Percentiles rank a stretch among this genome's conserved stretches.
Evolutionary conservation across 495 filamentous ascomycete genomes (phyloP).

Genomic region (Parathielavia appendiculata): DNA sequence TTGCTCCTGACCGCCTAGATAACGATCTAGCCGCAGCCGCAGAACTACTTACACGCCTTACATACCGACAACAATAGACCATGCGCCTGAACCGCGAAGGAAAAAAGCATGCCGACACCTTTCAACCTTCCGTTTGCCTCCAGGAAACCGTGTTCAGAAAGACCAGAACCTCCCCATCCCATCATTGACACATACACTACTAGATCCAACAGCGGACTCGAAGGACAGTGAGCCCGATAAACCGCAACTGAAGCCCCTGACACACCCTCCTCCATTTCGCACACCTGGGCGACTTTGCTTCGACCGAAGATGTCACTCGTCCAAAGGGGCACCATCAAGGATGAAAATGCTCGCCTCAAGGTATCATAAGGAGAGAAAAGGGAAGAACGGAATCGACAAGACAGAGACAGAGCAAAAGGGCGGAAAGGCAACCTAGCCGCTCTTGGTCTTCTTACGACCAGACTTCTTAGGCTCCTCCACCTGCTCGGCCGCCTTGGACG

Average conservation of each 20-base stretch:
- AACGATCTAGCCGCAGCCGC: slow-evolving; percentile 7
- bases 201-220: slow-evolving; percentile 1
- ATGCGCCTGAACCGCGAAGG: not conserved
- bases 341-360: slow-evolving; percentile 23
- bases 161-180: not conserved
- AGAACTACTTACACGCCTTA: not conserved
- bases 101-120: not conserved
- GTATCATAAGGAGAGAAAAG: slow-evolving; percentile 29
- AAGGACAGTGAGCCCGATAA: slow-evolving; percentile 2
- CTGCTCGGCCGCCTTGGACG: slow-evolving; percentile 41
- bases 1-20: not conserved
- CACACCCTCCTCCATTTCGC: not conserved
- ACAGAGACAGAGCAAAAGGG: slow-evolving; percentile 14
- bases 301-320: not conserved
- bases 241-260: slow-evolving; percentile 1
- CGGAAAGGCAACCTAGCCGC: slow-evolving; percentile 21
- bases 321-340: slow-evolving; percentile 17
- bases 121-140: not conserved
- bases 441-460: slow-evolving; percentile 49
- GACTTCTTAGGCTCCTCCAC: slow-evolving; percentile 51
- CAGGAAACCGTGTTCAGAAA: not conserved
- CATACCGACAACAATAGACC: not conserved
- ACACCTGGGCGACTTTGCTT: not conserved
- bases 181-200: slow-evolving; percentile 9
- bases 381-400: slow-evolving; percentile 11